Evolutionary conservation across 2,329 filamentous ascomycete genomes (phyloP).

Genomic region (Aspergillus calidoustus): DNA sequence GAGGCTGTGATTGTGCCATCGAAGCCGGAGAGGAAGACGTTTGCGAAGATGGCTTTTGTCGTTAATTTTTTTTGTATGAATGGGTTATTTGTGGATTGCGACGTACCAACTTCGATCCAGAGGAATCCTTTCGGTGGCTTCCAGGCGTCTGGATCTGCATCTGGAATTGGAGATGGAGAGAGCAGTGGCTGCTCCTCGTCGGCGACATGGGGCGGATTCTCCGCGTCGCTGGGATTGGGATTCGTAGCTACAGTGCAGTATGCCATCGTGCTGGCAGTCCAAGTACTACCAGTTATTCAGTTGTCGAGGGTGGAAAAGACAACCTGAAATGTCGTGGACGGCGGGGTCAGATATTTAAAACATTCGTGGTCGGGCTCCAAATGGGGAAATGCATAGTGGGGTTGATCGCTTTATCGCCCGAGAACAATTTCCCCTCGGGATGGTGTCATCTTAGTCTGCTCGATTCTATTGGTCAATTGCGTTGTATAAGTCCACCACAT

Average conservation of each 20-base stretch:
- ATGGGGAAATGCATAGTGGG: conserved; percentile 11
- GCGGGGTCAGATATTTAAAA: background rate
- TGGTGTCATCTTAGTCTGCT: conserved; percentile 3
- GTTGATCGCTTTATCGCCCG: conserved; percentile 3
- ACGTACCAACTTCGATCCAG: conserved; percentile 60
- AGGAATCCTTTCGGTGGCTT: conserved; percentile 57
- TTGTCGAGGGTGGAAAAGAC: background rate
- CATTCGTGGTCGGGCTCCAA: conserved; percentile 8
- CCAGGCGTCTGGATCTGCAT: conserved; percentile 41
- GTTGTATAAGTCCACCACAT: background rate
- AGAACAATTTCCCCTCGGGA: background rate
- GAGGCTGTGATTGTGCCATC: conserved; percentile 52
- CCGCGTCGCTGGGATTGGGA: background rate
- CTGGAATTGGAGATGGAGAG: background rate
- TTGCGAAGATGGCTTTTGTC: conserved; percentile 61
- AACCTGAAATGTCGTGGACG: background rate
- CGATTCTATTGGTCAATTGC: background rate
- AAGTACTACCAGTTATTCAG: background rate
- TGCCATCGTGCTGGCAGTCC: background rate
- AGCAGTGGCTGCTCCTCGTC: conserved; percentile 35
- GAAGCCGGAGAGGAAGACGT: conserved; percentile 66
- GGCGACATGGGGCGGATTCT: background rate
- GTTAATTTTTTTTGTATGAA: background rate
- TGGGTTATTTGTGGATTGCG: too few species aligned
- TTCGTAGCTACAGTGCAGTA: background rate